Conservation (phyloP, 1,284 basidiomycete species). For the Puccinia horiana region DNA sequence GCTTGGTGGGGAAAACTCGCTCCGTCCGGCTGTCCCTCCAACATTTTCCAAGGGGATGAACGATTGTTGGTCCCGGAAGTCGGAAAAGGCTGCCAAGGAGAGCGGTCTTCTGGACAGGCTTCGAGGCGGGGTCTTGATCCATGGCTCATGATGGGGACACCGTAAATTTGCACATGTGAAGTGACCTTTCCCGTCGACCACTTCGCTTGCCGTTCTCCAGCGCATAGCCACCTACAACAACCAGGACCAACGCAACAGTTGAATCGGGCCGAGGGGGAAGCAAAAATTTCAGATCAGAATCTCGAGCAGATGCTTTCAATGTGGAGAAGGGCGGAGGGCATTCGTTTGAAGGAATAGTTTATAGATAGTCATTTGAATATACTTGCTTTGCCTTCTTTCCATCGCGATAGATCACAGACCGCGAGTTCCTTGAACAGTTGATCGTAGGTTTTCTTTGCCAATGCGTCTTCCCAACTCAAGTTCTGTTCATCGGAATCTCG, state of each 20-base stretch:
- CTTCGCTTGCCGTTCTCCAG: constrained; percentile 47
- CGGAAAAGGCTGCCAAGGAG: not conserved
- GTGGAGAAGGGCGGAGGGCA: not conserved
- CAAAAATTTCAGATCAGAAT: not conserved
- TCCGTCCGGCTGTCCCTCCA: not conserved
- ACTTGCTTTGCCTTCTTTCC: constrained; percentile 49
- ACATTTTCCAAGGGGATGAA: constrained; percentile 36
- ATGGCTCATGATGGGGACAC: constrained; percentile 35
- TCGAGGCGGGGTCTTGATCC: not conserved
- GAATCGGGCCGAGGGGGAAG: not conserved
- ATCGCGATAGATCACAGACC: constrained; percentile 43
- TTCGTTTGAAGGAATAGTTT: not conserved
- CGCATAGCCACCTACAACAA: constrained; percentile 44
- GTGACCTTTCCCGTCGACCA: constrained; percentile 46
- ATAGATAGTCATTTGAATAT: not conserved
- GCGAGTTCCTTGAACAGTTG: constrained; percentile 49
- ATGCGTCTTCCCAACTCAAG: constrained; percentile 46
- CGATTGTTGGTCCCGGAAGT: constrained; percentile 25
- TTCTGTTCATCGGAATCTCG: constrained; percentile 43
- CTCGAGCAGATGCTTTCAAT: not conserved
- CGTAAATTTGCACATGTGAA: constrained; percentile 42
- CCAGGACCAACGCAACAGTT: not conserved
- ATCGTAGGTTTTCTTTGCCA: constrained; percentile 48
- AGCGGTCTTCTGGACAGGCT: not conserved
- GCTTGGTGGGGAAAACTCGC: not conserved